phyloP scores from a whole-genome alignment of 768 basidiomycete genomes.

The Lyophyllum semitale region DNA sequence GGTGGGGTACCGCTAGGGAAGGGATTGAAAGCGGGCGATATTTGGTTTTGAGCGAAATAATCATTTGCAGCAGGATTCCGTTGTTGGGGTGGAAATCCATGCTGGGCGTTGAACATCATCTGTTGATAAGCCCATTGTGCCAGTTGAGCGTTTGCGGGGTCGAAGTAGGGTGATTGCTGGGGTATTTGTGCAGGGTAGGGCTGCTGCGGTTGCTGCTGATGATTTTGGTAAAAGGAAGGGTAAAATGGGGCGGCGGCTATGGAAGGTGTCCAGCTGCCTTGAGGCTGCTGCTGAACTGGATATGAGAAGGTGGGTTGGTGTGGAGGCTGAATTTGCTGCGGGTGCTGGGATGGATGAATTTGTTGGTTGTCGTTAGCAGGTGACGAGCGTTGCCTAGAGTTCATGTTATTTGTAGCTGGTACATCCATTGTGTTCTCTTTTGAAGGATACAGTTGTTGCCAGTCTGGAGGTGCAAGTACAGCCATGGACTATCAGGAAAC shows the following conservation, averaged over 20 bases:
- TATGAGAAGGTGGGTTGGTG: slow-evolving; percentile 58
- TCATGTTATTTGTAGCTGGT: slow-evolving; percentile 37
- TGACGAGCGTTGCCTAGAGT: slow-evolving; percentile 60
- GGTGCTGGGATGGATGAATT: slow-evolving; percentile 27
- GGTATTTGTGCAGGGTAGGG: slow-evolving; percentile 50
- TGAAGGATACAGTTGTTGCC: slow-evolving; percentile 54
- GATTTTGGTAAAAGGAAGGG: slow-evolving; percentile 76
- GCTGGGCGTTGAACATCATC: slow-evolving; percentile 81
- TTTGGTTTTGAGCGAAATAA: slow-evolving; percentile 59
- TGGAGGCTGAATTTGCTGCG: slow-evolving; percentile 32
- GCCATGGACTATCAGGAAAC: slow-evolving; percentile 59
- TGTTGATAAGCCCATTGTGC: slow-evolving; percentile 92
- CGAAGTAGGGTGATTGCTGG: slow-evolving; percentile 64
- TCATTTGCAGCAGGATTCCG: slow-evolving; percentile 46
- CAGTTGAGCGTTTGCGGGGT: slow-evolving; percentile 74
- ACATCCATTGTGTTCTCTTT: slow-evolving; percentile 68
- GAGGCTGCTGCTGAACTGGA: slow-evolving; percentile 68
- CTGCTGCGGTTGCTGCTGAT: slow-evolving; percentile 56
- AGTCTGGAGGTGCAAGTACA: slow-evolving; percentile 77
- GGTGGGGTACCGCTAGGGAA: slow-evolving; percentile 76
- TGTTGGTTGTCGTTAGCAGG: slow-evolving; percentile 54
- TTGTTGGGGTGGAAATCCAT: slow-evolving; percentile 46
- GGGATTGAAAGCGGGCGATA: slow-evolving; percentile 52
- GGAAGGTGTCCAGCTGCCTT: slow-evolving; percentile 70
- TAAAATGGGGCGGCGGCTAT: slow-evolving; percentile 73